These are phyloP conservation scores for Talaromyces amestolkiae DNA, from an alignment of 2,329 filamentous ascomycete genomes.

Conservation along the genomic window DNA sequence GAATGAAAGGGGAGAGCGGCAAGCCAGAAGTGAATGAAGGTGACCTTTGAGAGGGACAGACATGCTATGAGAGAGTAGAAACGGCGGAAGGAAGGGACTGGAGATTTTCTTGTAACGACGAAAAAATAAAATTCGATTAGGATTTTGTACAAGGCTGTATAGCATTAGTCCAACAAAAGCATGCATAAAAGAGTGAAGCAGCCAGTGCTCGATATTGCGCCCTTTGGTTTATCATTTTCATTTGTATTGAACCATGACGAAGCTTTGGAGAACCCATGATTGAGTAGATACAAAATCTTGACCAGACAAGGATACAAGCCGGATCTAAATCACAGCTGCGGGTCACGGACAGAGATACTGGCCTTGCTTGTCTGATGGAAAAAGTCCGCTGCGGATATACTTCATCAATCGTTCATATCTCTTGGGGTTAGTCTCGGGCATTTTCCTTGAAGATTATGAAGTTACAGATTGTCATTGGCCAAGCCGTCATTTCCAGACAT, in stretches of 20 bases:
- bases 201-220: background rate
- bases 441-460: background rate
- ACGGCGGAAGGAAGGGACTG: background rate
- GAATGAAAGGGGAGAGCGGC: background rate
- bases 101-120: background rate
- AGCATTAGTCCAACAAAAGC: background rate
- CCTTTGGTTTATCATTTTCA: background rate
- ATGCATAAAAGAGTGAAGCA: constrained; percentile 2
- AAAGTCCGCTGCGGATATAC: constrained; percentile 1
- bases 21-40: background rate
- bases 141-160: background rate
- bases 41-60: background rate
- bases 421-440: background rate
- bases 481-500: constrained; percentile 3
- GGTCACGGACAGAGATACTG: background rate
- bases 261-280: background rate
- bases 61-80: background rate
- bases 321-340: constrained; percentile 2
- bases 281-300: background rate
- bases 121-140: background rate
- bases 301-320: background rate
- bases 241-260: background rate
- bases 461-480: constrained; percentile 8
- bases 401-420: background rate
- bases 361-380: background rate